Evolutionary conservation across 306 rosid genomes (phyloP), one percentile per base, ranked within the genome.

Genomic region (Cicer judaicum): DNA sequence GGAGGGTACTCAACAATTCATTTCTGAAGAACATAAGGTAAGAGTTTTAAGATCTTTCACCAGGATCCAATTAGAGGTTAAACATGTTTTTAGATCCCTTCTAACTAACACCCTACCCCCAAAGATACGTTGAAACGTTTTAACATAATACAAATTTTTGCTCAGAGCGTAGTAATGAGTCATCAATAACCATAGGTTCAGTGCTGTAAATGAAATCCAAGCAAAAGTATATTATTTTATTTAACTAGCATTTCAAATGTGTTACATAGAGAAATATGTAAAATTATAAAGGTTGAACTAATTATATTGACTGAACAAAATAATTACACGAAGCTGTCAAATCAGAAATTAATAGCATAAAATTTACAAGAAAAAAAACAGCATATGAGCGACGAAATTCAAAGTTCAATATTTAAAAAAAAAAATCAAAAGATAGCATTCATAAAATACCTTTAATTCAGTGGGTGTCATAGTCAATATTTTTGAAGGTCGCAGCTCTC

Each of bases 401-500:
- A 43, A 50, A 65, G 69, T 74, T 74, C 43, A 76, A 62, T 8
- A 64, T 16, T 6, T 14, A 40, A 14, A 63, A 38, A 38, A 38
- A 39, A 63, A 15, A 7, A 11, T 10, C 14, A 19, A 39, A 47
- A 64, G 48, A 48, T 12, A 71, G 16, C 7, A 62, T 41, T 64
- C 60, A 77, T 40, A 64, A 60, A 34, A 57, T 81, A 95, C 99
- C 99, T 90, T 95, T 76, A 95, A 77, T 78, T 95, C 99, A 57
- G 8, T 84, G 43, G 96, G 89, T 60, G 98, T 85, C 99, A 95
- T 92, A 78, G 60, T 95, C 76, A 92, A 74, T 74, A 92, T 80
- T 83, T 78, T 89, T 8, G 87, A 85, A 18, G 99, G 92, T 68
- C 90, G 93, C 85, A 95, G 75, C 75, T 92, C 98, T 74, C 93